A percentile compares a stretch with the other conserved stretches of the same genome.
Conservation (phyloP, 192 early-diverging fungal genomes). For the Podila epicladia region DNA sequence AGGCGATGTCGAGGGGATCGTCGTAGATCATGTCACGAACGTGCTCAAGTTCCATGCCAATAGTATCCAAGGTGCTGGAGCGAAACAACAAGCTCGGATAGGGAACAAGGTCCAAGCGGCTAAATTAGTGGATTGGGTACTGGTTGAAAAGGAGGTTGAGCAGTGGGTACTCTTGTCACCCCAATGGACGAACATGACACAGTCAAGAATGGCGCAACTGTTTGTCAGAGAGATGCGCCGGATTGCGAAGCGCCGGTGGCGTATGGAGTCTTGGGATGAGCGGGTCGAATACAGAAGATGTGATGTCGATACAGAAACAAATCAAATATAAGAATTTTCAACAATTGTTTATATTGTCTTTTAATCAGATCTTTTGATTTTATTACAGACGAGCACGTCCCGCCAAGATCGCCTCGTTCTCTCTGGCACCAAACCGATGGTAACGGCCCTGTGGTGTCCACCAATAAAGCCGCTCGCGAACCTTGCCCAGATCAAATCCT, state of each 20-base stretch:
- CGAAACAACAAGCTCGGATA: neutral
- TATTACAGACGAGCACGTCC: conserved; percentile 11
- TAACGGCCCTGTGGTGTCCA: conserved; percentile 40
- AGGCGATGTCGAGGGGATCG: neutral
- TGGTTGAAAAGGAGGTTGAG: conserved; percentile 6
- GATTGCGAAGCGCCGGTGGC: conserved; percentile 13
- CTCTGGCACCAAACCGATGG: conserved; percentile 9
- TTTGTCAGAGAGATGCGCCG: conserved; percentile 32
- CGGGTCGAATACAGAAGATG: conserved; percentile 7
- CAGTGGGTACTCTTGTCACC: neutral
- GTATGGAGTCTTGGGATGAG: conserved; percentile 10
- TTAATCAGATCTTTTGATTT: too few relatives aligned
- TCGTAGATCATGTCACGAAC: conserved; percentile 16
- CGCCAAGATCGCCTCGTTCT: conserved; percentile 15
- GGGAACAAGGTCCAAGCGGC: neutral
- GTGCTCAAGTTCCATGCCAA: conserved; percentile 7
- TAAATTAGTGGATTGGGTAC: neutral
- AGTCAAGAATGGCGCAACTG: conserved; percentile 2
- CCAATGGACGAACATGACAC: neutral
- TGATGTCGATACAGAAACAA: too few relatives aligned
- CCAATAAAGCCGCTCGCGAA: conserved; percentile 42
- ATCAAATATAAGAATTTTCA: too few relatives aligned
- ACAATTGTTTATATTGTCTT: too few relatives aligned
- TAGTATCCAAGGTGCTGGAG: too few relatives aligned
- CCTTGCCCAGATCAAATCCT: conserved; percentile 20